phyloP scores from a whole-genome alignment of 2,329 filamentous ascomycete species.

The Fusarium xylarioides region DNA sequence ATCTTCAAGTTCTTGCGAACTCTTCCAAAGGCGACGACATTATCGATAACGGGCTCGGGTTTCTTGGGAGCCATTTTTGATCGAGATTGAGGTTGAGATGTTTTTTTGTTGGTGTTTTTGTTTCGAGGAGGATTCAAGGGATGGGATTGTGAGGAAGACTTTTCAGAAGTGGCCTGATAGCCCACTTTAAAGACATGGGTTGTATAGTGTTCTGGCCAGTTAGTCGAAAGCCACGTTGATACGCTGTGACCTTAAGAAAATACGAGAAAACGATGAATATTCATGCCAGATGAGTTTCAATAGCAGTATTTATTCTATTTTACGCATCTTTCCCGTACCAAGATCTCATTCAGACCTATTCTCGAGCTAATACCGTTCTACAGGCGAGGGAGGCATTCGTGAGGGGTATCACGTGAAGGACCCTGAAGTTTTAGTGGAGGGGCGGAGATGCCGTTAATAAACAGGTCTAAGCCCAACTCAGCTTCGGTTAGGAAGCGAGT shows the following conservation, averaged over 20 bases:
- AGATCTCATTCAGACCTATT: no score
- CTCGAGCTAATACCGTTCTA: no score
- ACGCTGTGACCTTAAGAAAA: not conserved
- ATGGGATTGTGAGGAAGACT: conserved; percentile 31
- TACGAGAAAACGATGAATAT: not conserved
- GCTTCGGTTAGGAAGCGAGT: not conserved
- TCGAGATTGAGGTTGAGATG: not conserved
- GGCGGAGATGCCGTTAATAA: not conserved
- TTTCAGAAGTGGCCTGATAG: conserved; percentile 42
- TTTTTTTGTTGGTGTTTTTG: conserved; percentile 7
- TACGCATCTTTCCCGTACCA: no score
- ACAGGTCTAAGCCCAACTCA: not conserved
- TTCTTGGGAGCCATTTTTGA: conserved; percentile 56
- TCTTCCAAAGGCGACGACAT: conserved; percentile 57
- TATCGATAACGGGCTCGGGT: conserved; percentile 50
- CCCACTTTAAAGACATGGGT: conserved; percentile 42
- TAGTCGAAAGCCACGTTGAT: conserved; percentile 1
- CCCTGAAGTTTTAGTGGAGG: not conserved
- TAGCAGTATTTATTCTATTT: no score
- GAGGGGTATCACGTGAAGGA: conserved; percentile 17
- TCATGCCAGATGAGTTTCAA: no score
- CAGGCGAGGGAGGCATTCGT: not conserved
- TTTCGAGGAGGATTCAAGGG: not conserved
- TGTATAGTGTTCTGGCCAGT: conserved; percentile 17
- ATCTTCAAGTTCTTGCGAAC: conserved; percentile 58